Evolutionary conservation across 1,139 yeast species (phyloP).

Genomic region (Suhomyces bribrorum): DNA sequence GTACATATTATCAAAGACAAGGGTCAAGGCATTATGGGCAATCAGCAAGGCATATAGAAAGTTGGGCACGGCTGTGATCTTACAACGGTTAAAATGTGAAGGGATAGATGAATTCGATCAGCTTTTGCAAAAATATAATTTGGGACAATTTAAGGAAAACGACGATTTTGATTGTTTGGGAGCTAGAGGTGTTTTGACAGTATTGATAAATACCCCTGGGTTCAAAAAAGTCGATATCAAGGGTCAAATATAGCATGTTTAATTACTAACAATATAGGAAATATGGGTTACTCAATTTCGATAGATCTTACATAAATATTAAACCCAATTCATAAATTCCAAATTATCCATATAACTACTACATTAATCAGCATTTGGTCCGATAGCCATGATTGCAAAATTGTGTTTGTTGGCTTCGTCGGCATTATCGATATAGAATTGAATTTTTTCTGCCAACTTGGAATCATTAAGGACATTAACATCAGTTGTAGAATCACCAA

Average conservation of each 20-base stretch:
- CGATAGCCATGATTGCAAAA: conserved; percentile 69
- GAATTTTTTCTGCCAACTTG: conserved; percentile 54
- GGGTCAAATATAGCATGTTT: conserved; percentile 62
- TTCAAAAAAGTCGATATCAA: conserved; percentile 81
- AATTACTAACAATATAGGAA: not conserved
- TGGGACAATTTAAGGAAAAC: conserved; percentile 34
- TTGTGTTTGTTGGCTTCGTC: conserved; percentile 59
- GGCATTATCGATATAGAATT: conserved; percentile 63
- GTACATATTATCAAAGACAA: conserved; percentile 53
- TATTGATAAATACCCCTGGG: conserved; percentile 40
- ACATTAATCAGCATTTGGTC: conserved; percentile 39
- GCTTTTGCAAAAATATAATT: conserved; percentile 45
- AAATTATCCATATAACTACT: conserved; percentile 41
- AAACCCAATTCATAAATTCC: too few relatives aligned
- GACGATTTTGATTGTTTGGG: conserved; percentile 44
- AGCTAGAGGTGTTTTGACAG: conserved; percentile 49
- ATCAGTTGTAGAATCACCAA: conserved; percentile 45
- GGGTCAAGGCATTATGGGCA: conserved; percentile 59
- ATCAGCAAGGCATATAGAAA: conserved; percentile 65
- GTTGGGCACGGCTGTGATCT: conserved; percentile 48
- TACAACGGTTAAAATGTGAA: conserved; percentile 49
- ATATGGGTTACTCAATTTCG: too few relatives aligned
- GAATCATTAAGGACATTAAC: conserved; percentile 57
- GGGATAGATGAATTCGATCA: conserved; percentile 24
- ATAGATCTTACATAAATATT: too few relatives aligned